phyloP scores from a whole-genome alignment of 1,284 basidiomycete species.

The Apiotrichum sp. region DNA sequence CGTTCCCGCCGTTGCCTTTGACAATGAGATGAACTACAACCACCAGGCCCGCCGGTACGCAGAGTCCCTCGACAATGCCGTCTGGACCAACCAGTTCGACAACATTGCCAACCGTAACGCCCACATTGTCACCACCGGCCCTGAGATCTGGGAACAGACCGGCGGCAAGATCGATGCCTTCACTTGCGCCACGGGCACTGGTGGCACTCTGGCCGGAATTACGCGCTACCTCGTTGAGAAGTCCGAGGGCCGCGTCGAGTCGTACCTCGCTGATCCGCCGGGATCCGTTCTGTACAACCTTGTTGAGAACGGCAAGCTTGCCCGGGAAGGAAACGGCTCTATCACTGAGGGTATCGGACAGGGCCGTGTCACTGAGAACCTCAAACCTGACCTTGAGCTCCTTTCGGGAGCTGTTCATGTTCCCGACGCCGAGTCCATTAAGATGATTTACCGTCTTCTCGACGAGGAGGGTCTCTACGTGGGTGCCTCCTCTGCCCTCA shows the following conservation, averaged over 20 bases:
- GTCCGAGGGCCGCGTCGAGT: slow-evolving; percentile 71
- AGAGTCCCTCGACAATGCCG: slow-evolving; percentile 71
- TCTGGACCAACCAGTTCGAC: slow-evolving; percentile 99
- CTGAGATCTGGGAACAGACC: slow-evolving; percentile 94
- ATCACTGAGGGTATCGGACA: slow-evolving; percentile 99
- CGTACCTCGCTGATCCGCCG: slow-evolving; percentile 94
- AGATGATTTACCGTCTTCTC: slow-evolving; percentile 87
- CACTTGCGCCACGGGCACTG: slow-evolving; percentile 89
- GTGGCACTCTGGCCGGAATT: slow-evolving; percentile 87
- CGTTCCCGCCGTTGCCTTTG: slow-evolving; percentile 93
- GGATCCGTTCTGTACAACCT: slow-evolving; percentile 88
- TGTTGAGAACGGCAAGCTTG: slow-evolving; percentile 70
- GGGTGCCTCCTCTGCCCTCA: slow-evolving; percentile 92
- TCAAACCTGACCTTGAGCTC: slow-evolving; percentile 73
- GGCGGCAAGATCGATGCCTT: slow-evolving; percentile 77
- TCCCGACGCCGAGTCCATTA: slow-evolving; percentile 81
- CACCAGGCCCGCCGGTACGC: slow-evolving; percentile 93
- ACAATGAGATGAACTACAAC: slow-evolving; percentile 96
- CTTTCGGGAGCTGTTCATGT: slow-evolving; percentile 79
- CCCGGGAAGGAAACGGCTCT: slow-evolving; percentile 71
- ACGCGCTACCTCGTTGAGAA: slow-evolving; percentile 81
- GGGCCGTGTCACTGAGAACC: slow-evolving; percentile 91
- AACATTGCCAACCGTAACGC: slow-evolving; percentile 83
- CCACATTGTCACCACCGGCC: slow-evolving; percentile 87
- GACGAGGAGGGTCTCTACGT: slow-evolving; percentile 92